phyloP scores from a whole-genome alignment of 768 basidiomycete species.

The Trametes maxima region DNA sequence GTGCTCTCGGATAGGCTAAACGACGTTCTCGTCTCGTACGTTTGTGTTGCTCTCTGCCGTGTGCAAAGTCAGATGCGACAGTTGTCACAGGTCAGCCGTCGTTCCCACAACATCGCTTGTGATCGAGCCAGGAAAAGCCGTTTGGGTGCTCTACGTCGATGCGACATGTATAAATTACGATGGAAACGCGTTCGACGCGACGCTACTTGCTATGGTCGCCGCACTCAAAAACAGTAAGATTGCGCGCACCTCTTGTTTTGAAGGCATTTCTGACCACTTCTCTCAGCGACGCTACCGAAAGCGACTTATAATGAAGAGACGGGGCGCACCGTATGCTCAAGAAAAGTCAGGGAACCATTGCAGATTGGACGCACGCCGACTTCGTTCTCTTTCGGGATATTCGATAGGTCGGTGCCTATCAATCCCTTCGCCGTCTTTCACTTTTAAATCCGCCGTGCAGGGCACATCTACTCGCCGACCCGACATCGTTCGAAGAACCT shows the following conservation, averaged over 20 bases:
- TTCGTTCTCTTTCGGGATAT: slow-evolving; percentile 76
- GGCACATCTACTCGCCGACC: slow-evolving; percentile 73
- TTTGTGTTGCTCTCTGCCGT: slow-evolving; percentile 14
- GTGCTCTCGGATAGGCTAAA: slow-evolving; percentile 83
- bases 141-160: slow-evolving; percentile 95
- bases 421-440: neutral
- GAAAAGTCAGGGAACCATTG: slow-evolving; percentile 48
- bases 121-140: slow-evolving; percentile 80
- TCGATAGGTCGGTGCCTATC: slow-evolving; percentile 62
- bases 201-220: slow-evolving; percentile 83
- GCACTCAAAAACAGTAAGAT: slow-evolving; percentile 82
- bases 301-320: slow-evolving; percentile 72
- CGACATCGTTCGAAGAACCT: slow-evolving; percentile 89
- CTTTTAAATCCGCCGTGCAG: slow-evolving; percentile 37
- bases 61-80: neutral
- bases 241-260: neutral
- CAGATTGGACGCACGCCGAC: slow-evolving; percentile 49
- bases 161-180: slow-evolving; percentile 97
- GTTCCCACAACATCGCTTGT: slow-evolving; percentile 70
- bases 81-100: slow-evolving; percentile 57
- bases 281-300: slow-evolving; percentile 67
- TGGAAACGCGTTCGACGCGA: slow-evolving; percentile 92
- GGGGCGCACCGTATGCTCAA: slow-evolving; percentile 62
- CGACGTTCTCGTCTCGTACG: slow-evolving; percentile 74
- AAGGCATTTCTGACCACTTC: neutral